Percentiles rank a stretch among this genome's conserved stretches.
Conservation (phyloP, 257 asterid genomes). For the Prunella vulgaris region DNA sequence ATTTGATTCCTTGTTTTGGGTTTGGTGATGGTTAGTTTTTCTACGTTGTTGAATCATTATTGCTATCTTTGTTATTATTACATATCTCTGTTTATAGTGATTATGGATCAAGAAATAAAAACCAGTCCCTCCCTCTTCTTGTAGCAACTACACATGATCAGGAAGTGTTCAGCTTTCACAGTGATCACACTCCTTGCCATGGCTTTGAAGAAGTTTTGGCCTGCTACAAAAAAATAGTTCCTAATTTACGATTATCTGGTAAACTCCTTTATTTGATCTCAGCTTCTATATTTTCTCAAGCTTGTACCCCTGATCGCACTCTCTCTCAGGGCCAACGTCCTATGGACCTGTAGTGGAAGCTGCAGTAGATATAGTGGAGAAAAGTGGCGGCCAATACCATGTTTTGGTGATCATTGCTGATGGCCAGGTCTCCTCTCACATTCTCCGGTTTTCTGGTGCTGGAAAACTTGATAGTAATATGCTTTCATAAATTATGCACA, state of each 20-base stretch:
- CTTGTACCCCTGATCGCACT: not conserved
- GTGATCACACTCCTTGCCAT: slow-evolving; percentile 70
- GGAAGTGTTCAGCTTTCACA: slow-evolving; percentile 78
- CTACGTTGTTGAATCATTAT: too few species aligned
- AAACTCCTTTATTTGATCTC: slow-evolving; percentile 7
- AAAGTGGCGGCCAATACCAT: slow-evolving; percentile 77
- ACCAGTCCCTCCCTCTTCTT: not conserved
- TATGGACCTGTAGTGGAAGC: slow-evolving; percentile 83
- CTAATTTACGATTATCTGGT: slow-evolving; percentile 67
- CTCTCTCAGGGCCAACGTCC: slow-evolving; percentile 68
- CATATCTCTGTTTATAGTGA: not conserved
- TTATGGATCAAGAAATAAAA: slow-evolving; percentile 12
- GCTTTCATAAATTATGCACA: not conserved
- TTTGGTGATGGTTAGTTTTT: slow-evolving; percentile 77
- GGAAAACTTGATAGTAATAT: not conserved
- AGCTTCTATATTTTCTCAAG: slow-evolving; percentile 5
- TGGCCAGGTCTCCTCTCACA: slow-evolving; percentile 57
- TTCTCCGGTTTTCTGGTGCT: not conserved
- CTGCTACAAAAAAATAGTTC: slow-evolving; percentile 66
- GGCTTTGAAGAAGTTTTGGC: slow-evolving; percentile 85
- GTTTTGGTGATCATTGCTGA: slow-evolving; percentile 84
- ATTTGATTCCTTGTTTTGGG: slow-evolving; percentile 84
- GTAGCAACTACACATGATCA: slow-evolving; percentile 68
- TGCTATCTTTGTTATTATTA: not conserved
- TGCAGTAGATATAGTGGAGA: slow-evolving; percentile 81